Evolutionary conservation across 352 stramenopile genomes (phyloP).

Genomic region (Pythium myriotylum): DNA sequence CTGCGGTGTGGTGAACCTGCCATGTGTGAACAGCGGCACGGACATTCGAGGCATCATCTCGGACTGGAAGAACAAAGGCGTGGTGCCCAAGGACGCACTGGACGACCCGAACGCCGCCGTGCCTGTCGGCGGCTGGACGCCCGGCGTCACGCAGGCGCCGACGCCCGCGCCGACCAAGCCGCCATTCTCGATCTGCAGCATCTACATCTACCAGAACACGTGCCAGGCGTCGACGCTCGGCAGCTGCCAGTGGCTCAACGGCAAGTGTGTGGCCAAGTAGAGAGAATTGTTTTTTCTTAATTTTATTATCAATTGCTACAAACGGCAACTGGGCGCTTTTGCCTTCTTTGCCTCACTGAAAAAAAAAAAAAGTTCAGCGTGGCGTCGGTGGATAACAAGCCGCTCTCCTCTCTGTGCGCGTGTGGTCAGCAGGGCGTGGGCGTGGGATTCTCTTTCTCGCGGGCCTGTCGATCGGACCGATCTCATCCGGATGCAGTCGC

Average conservation of each 20-base stretch:
- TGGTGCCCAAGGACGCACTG: conserved; percentile 17
- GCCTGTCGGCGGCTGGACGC: conserved; percentile 14
- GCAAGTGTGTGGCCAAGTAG: conserved; percentile 1
- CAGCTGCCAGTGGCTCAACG: conserved; percentile 10
- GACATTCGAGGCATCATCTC: conserved; percentile 19
- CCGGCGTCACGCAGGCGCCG: conserved; percentile 10
- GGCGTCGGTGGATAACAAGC: too few relatives aligned
- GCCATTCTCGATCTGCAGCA: conserved; percentile 17
- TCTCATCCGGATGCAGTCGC: too few relatives aligned
- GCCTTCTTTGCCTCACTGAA: too few relatives aligned
- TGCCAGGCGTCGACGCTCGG: conserved; percentile 11
- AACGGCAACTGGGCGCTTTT: too few relatives aligned
- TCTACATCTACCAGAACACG: conserved; percentile 12
- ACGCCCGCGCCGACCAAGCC: conserved; percentile 8
- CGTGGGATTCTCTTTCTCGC: too few relatives aligned
- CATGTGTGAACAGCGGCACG: conserved; percentile 22
- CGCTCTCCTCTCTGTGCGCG: too few relatives aligned
- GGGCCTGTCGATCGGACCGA: too few relatives aligned
- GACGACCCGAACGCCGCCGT: conserved; percentile 12
- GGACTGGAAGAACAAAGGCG: conserved; percentile 15
- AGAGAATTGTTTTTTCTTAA: too few relatives aligned
- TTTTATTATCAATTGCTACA: too few relatives aligned
- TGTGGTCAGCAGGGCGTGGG: too few relatives aligned
- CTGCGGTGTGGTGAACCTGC: conserved; percentile 18
- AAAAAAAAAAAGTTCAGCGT: too few relatives aligned